Evolutionary conservation across 352 stramenopile species (phyloP).

Genomic region (Phytophthora crassamura): DNA sequence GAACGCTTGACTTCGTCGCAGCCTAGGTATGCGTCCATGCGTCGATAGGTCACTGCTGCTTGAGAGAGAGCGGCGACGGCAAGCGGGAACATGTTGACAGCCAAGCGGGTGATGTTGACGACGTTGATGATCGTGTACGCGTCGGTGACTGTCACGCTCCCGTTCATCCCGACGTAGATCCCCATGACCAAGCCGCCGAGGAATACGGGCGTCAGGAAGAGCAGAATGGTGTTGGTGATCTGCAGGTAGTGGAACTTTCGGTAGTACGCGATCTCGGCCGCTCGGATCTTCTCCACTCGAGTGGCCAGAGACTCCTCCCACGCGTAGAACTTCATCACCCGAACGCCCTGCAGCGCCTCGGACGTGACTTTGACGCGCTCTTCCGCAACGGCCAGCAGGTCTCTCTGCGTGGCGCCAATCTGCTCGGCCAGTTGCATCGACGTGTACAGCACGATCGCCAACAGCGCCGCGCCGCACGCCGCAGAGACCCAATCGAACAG

Average conservation of each 20-base stretch:
- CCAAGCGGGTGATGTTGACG: constrained; percentile 43
- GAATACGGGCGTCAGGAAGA: constrained; percentile 52
- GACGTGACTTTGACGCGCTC: constrained; percentile 93
- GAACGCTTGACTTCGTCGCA: constrained; percentile 27
- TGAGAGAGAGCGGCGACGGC: constrained; percentile 38
- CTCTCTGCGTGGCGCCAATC: constrained; percentile 25
- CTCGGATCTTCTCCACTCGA: constrained; percentile 48
- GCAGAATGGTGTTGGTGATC: constrained; percentile 54
- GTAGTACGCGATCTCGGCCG: constrained; percentile 45
- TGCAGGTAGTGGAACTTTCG: constrained; percentile 62
- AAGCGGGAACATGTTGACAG: constrained; percentile 38
- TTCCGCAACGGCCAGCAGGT: constrained; percentile 46
- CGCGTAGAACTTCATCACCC: constrained; percentile 91
- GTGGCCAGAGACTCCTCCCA: constrained; percentile 63
- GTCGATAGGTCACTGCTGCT: constrained; percentile 32
- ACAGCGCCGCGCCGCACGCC: constrained; percentile 18
- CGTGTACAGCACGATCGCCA: constrained; percentile 32
- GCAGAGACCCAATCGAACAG: constrained; percentile 35
- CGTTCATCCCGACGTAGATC: constrained; percentile 48
- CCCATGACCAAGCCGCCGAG: constrained; percentile 45
- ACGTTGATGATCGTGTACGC: constrained; percentile 50
- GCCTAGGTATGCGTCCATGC: constrained; percentile 32
- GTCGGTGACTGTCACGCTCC: constrained; percentile 49
- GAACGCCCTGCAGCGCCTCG: constrained; percentile 89
- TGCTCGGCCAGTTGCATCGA: constrained; percentile 21